A percentile compares a stretch with the other conserved stretches of the same genome.
These are phyloP conservation scores for Alternaria gaisen DNA, from an alignment of 2,329 filamentous ascomycete species.

Conservation along the genomic window DNA sequence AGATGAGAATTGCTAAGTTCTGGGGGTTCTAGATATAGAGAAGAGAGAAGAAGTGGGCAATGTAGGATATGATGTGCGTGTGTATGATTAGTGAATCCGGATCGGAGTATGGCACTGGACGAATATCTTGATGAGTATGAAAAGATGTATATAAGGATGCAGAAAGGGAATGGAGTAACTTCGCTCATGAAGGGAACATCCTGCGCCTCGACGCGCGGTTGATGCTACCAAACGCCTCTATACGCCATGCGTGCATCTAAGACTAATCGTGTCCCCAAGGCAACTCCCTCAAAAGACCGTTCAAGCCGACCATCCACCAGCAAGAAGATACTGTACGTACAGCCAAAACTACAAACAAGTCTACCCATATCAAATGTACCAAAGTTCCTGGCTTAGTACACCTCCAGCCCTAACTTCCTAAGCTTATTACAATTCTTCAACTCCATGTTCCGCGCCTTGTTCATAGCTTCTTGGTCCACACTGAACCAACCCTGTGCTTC, in stretches of 20 bases:
- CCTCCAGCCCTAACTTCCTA: slow-evolving; percentile 54
- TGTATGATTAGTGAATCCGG: not conserved
- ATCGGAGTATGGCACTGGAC: not conserved
- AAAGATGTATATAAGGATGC: not conserved
- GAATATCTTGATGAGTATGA: not conserved
- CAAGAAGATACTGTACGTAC: not conserved
- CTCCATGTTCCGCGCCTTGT: slow-evolving; percentile 69
- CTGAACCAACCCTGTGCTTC: slow-evolving; percentile 89
- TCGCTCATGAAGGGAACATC: slow-evolving; percentile 1
- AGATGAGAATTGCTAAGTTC: slow-evolving; percentile 62
- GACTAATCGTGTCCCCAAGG: not conserved
- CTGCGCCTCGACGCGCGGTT: not conserved
- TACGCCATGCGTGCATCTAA: slow-evolving; percentile 19
- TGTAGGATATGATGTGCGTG: not conserved
- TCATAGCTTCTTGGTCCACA: slow-evolving; percentile 80
- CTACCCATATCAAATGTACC: not conserved
- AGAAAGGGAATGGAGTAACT: not conserved
- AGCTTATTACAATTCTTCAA: slow-evolving; percentile 68
- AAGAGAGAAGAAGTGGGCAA: not conserved
- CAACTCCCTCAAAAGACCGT: not conserved
- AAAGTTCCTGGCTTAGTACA: slow-evolving; percentile 3
- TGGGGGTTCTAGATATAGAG: slow-evolving; percentile 53
- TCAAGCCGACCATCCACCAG: not conserved
- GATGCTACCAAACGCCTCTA: slow-evolving; percentile 7
- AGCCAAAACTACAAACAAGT: not conserved